These are phyloP conservation scores for Pseudotsuga menziesii DNA, from an alignment of 75 land plant species.

Conservation along the genomic window DNA sequence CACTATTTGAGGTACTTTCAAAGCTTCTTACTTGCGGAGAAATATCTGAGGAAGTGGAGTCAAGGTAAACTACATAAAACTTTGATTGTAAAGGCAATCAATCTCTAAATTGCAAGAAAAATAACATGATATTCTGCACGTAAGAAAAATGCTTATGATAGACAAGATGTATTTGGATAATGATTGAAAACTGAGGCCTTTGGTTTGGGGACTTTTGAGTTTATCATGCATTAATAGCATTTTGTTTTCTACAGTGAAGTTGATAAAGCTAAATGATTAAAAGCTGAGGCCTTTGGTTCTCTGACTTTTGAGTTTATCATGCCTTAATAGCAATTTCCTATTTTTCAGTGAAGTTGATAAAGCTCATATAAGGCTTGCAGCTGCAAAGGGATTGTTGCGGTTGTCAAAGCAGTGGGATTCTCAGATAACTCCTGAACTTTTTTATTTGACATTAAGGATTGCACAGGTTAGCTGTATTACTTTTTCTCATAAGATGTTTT, in stretches of 20 bases:
- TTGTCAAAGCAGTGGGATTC: slow-evolving; percentile 81
- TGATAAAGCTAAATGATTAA: slow-evolving; percentile 48
- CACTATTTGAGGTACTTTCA: slow-evolving; percentile 55
- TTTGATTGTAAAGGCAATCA: background rate
- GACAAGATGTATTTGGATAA: too few species aligned
- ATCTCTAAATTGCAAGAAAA: background rate
- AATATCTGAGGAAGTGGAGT: slow-evolving; percentile 53
- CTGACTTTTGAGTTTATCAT: background rate
- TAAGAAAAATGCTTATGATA: too few species aligned
- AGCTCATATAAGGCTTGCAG: slow-evolving; percentile 82
- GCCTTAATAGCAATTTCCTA: background rate
- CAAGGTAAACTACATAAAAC: slow-evolving; percentile 50
- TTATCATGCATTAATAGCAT: background rate
- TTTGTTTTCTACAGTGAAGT: slow-evolving; percentile 44
- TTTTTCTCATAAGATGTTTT: slow-evolving; percentile 1
- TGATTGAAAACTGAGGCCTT: background rate
- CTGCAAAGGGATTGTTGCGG: slow-evolving; percentile 84
- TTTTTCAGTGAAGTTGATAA: slow-evolving; percentile 74
- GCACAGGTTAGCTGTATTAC: slow-evolving; percentile 52
- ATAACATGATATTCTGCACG: too few species aligned
- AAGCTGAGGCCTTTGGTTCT: background rate
- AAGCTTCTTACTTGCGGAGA: slow-evolving; percentile 66
- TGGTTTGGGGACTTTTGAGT: slow-evolving; percentile 1
- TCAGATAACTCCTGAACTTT: slow-evolving; percentile 61
- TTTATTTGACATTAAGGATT: slow-evolving; percentile 53